A percentile compares a stretch with the other conserved stretches of the same genome.
Evolutionary conservation across 352 stramenopile species (phyloP).

Genomic region (Phytopythium delawarense): DNA sequence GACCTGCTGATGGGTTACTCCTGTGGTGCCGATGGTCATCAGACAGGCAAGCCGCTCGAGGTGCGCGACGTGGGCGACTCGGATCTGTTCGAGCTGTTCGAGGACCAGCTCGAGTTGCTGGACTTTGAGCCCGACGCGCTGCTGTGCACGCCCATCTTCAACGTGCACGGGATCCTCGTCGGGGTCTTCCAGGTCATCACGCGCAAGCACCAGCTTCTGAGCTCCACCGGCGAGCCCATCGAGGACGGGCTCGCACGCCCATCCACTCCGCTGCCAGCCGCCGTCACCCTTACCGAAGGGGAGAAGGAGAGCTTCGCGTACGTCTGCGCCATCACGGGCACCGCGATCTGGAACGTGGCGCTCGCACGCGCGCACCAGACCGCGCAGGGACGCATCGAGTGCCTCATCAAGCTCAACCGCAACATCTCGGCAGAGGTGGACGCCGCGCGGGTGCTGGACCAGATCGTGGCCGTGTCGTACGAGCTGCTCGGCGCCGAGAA

Average conservation of each 20-base stretch:
- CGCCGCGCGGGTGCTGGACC: conserved; percentile 50
- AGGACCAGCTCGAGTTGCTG: conserved; percentile 61
- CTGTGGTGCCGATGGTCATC: too few species aligned
- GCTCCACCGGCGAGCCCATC: neutral
- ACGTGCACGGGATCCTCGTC: conserved; percentile 54
- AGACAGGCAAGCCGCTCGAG: conserved; percentile 48
- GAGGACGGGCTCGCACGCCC: neutral
- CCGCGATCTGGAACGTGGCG: conserved; percentile 71
- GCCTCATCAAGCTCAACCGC: conserved; percentile 64
- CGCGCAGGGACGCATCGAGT: conserved; percentile 67
- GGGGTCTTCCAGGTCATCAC: conserved; percentile 65
- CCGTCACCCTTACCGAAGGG: conserved; percentile 20
- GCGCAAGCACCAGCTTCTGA: conserved; percentile 19
- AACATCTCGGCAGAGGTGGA: conserved; percentile 67
- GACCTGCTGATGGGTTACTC: too few species aligned
- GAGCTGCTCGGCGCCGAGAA: conserved; percentile 58
- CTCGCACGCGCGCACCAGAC: conserved; percentile 56
- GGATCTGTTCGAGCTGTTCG: conserved; percentile 55
- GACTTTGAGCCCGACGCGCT: conserved; percentile 58
- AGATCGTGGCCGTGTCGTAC: conserved; percentile 63
- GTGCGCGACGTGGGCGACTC: conserved; percentile 45
- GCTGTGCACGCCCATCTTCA: conserved; percentile 56
- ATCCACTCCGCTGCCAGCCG: conserved; percentile 7
- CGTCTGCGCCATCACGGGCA: conserved; percentile 50
- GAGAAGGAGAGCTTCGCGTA: conserved; percentile 55